A percentile compares a stretch with the other conserved stretches of the same genome.
phyloP scores from a whole-genome alignment of 2,329 filamentous ascomycete genomes.

The Hypoxylon sp. region DNA sequence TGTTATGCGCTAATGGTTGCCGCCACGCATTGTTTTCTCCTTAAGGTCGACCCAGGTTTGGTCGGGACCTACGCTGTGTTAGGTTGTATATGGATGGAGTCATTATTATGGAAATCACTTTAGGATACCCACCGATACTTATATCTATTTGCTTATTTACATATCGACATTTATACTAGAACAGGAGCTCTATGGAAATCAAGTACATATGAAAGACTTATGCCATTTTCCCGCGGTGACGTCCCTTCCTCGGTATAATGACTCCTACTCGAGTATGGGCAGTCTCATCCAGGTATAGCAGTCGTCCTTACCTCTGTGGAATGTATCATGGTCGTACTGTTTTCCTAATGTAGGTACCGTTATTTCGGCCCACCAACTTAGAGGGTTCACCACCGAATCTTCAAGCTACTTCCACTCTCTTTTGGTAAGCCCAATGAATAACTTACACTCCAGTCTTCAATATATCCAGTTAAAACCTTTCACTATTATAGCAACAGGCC shows the following conservation, averaged over 20 bases:
- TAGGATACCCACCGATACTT: slow-evolving; percentile 43
- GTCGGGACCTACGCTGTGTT: slow-evolving; percentile 15
- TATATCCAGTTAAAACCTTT: background rate
- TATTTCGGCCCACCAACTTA: too few species aligned
- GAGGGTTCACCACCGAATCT: too few species aligned
- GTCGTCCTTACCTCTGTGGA: too few species aligned
- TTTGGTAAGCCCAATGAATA: too few species aligned
- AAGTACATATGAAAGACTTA: background rate
- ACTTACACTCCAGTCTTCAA: background rate
- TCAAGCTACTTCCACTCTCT: too few species aligned
- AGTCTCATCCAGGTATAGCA: too few species aligned
- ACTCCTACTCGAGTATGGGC: too few species aligned
- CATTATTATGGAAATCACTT: slow-evolving; percentile 34
- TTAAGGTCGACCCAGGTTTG: slow-evolving; percentile 31
- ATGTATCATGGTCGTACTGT: too few species aligned
- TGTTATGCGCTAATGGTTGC: slow-evolving; percentile 2
- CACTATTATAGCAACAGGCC: background rate
- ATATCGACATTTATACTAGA: slow-evolving; percentile 20
- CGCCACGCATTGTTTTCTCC: slow-evolving; percentile 15
- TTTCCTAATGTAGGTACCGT: too few species aligned
- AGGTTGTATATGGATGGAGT: slow-evolving; percentile 32
- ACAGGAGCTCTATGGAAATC: slow-evolving; percentile 7
- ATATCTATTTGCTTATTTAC: slow-evolving; percentile 33
- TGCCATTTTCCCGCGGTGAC: background rate
- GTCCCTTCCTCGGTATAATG: background rate